These are phyloP conservation scores for Vaccinium darrowii DNA, from an alignment of 148 eudicot species.

Conservation along the genomic window DNA sequence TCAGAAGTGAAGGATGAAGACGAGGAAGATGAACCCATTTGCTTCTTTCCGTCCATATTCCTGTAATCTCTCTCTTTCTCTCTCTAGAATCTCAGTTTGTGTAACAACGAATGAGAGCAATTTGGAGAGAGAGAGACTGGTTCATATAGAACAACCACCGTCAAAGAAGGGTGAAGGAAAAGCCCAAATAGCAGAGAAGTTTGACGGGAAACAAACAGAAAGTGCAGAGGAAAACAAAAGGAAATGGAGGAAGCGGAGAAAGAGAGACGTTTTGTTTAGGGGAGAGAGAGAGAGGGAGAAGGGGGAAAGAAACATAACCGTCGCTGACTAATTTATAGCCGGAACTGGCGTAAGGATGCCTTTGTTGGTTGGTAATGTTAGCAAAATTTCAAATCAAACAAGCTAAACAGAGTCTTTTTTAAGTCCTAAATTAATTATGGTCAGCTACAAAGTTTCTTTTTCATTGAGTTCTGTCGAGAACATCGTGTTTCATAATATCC, in stretches of 20 bases:
- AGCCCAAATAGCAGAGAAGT: conserved; percentile 7
- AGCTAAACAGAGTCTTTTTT: too few species aligned
- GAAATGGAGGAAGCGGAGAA: not conserved
- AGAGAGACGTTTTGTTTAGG: not conserved
- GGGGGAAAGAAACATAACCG: conserved; percentile 2
- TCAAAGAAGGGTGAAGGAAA: conserved; percentile 1
- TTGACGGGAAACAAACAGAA: conserved; percentile 11
- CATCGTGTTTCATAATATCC: too few species aligned
- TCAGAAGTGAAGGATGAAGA: conserved; percentile 57
- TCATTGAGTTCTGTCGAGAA: too few species aligned
- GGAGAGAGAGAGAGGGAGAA: not conserved
- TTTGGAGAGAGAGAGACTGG: not conserved
- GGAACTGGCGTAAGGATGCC: not conserved
- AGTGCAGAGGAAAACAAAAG: conserved; percentile 13
- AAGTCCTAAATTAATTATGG: too few species aligned
- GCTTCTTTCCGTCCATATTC: conserved; percentile 50
- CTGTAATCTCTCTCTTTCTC: conserved; percentile 6
- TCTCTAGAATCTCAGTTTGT: not conserved
- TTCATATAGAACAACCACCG: conserved; percentile 24
- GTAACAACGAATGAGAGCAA: not conserved
- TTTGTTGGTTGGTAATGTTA: not conserved
- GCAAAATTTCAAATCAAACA: not conserved
- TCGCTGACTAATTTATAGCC: conserved; percentile 12
- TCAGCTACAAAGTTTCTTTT: too few species aligned
- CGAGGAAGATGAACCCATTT: conserved; percentile 28